Evolutionary conservation across 192 early-diverging fungal species (phyloP), one percentile per base, ranked within the genome.

Genomic region (Phlyctochytrium arcticum): DNA sequence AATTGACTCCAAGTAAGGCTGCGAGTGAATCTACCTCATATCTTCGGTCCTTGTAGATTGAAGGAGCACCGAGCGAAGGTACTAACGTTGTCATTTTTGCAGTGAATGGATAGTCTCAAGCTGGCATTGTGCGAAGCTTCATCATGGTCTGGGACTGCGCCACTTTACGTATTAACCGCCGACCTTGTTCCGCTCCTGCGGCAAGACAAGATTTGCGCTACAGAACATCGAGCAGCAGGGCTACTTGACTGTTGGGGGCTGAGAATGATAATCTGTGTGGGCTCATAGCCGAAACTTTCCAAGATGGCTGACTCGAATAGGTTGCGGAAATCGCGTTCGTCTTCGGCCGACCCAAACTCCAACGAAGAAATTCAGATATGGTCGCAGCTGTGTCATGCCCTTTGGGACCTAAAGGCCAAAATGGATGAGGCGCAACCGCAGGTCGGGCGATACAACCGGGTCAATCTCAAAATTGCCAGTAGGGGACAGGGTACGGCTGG

Each of bases 31-130:
- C 23, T 73, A 84, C 87, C 50, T 77, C 77, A 78, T 93, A 93
- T 65, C 87, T 85, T 54, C 87, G 79, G 76, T 96, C 93, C 49
- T 85, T 84, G 78, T 96, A 96, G 21, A 80, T 85, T 44, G 92
- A 93, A n/a, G 90, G 90, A 23, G 82, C 82, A 37, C 86, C 89
- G 32, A 92, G 77, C 7, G 86, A 78, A 32, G 83, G 81, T 34
- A 88, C 83, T 36, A 92, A 81, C 15, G 82, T 77, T 21, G 82
- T 55, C 82, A 87, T 87, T 48, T 3, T 29, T 61, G 12, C 23
- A 32, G 12, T 57, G 50, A 44, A 19, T 19, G 21, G 39, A 44
- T 44, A n/a, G n/a, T n/a, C n/a, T n/a, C n/a, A n/a, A n/a, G n/a
- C n/a, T n/a, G n/a, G n/a, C n/a, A n/a, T n/a, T n/a, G n/a, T n/a